A percentile compares a stretch with the other conserved stretches of the same genome.
Conservation (phyloP, 2,329 filamentous ascomycete genomes). For the Aspergillus carbonarius region DNA sequence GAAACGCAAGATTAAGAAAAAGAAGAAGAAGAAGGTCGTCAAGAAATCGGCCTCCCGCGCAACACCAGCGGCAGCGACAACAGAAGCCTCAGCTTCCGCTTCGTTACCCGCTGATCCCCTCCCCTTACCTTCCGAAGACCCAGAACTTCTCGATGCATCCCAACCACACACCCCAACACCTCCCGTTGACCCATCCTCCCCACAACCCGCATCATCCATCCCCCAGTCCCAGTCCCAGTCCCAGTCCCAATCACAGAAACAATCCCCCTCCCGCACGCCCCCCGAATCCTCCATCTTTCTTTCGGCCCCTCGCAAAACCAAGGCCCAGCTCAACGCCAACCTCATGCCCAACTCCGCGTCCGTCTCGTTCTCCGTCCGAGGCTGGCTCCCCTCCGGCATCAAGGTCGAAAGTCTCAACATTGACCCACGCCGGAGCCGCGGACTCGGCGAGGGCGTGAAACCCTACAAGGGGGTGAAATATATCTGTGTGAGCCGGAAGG, state of each 20-base stretch:
- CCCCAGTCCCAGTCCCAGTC: conserved; percentile 8
- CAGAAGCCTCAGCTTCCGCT: conserved; percentile 3
- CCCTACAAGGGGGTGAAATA: conserved; percentile 99
- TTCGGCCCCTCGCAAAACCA: conserved; percentile 29
- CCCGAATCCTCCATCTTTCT: conserved; percentile 23
- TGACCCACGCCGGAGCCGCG: conserved; percentile 75
- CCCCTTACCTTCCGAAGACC: background rate
- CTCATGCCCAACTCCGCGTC: conserved; percentile 78
- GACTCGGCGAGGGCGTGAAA: conserved; percentile 81
- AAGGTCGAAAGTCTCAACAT: conserved; percentile 62
- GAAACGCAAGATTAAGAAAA: conserved; percentile 38
- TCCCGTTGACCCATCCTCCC: conserved; percentile 12
- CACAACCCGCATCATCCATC: conserved; percentile 13
- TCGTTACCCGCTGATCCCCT: conserved; percentile 12
- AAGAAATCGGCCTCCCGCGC: conserved; percentile 33
- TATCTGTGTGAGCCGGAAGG: conserved; percentile 67
- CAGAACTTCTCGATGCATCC: background rate
- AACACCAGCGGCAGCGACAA: conserved; percentile 8
- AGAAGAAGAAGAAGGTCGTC: conserved; percentile 37
- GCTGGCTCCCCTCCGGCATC: conserved; percentile 65
- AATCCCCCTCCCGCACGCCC: conserved; percentile 5
- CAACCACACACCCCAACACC: conserved; percentile 14
- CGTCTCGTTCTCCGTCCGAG: conserved; percentile 63
- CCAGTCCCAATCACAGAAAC: conserved; percentile 21
- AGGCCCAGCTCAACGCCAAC: conserved; percentile 66